Evolutionary conservation across 495 filamentous ascomycete genomes (phyloP).

Genomic region (Schizothecium vesticola): DNA sequence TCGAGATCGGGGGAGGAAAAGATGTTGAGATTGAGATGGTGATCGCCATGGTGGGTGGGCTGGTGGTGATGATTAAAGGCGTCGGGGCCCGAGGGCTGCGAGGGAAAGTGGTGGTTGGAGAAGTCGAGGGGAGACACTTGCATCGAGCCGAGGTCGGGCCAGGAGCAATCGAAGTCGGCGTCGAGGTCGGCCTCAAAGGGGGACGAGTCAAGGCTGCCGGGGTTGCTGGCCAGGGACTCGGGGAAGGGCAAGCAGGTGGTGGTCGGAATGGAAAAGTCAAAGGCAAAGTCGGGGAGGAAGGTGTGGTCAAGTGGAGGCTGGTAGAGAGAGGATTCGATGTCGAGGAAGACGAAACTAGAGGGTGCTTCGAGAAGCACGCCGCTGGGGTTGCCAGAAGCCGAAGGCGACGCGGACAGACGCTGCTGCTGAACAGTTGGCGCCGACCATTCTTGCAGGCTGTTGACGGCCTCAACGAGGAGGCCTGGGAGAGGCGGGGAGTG

Average conservation of each 20-base stretch:
- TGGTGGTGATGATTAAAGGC: background rate
- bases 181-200: slow-evolving; percentile 1
- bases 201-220: background rate
- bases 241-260: background rate
- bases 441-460: slow-evolving; percentile 26
- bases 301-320: slow-evolving; percentile 1
- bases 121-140: background rate
- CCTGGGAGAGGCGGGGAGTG: background rate
- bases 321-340: background rate
- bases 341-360: background rate
- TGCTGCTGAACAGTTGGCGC: slow-evolving; percentile 19
- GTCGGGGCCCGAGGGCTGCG: background rate
- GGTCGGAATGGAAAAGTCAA: background rate
- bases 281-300: slow-evolving; percentile 1
- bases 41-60: background rate
- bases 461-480: slow-evolving; percentile 18
- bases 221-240: background rate
- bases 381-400: slow-evolving; percentile 11
- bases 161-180: slow-evolving; percentile 1
- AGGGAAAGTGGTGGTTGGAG: background rate
- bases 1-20: background rate
- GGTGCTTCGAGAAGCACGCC: background rate
- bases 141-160: slow-evolving; percentile 1
- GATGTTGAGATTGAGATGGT: background rate
- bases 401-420: slow-evolving; percentile 5